These are phyloP conservation scores for Fusarium xyrophilum DNA, from an alignment of 2,329 filamentous ascomycete species.

Conservation along the genomic window DNA sequence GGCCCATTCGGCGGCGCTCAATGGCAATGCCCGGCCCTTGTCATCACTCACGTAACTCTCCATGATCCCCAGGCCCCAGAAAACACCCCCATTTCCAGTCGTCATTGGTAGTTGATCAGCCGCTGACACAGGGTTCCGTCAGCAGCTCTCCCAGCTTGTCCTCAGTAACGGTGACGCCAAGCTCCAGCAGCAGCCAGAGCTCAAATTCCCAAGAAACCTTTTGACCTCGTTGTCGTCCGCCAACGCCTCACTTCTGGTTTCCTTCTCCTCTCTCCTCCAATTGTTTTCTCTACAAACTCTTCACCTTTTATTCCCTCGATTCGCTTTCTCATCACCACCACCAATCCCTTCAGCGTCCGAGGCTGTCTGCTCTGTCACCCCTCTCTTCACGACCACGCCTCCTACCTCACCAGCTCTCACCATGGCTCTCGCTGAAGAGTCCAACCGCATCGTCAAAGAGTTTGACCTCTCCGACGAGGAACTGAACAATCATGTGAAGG, in stretches of 20 bases:
- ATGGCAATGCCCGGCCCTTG: slow-evolving; percentile 1
- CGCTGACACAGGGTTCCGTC: slow-evolving; percentile 43
- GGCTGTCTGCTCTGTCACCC: slow-evolving; percentile 62
- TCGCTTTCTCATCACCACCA: slow-evolving; percentile 37
- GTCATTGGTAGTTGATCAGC: slow-evolving; percentile 39
- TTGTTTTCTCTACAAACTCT: slow-evolving; percentile 24
- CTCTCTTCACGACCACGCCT: slow-evolving; percentile 60
- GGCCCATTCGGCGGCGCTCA: slow-evolving; percentile 26
- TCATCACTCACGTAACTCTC: slow-evolving; percentile 26
- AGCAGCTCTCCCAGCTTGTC: slow-evolving; percentile 60
- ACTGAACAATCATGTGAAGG: slow-evolving; percentile 79
- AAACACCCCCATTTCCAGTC: slow-evolving; percentile 14
- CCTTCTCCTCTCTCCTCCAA: slow-evolving; percentile 41
- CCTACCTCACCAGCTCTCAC: slow-evolving; percentile 63
- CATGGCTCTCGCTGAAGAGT: slow-evolving; percentile 73
- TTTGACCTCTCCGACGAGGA: slow-evolving; percentile 84
- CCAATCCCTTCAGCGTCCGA: slow-evolving; percentile 47
- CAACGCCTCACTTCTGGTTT: slow-evolving; percentile 30
- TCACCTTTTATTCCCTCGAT: slow-evolving; percentile 18
- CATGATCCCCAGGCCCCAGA: slow-evolving; percentile 28
- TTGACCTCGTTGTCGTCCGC: slow-evolving; percentile 41
- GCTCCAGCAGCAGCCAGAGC: slow-evolving; percentile 45
- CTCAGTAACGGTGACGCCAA: slow-evolving; percentile 55
- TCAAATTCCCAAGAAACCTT: slow-evolving; percentile 37
- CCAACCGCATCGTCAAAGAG: slow-evolving; percentile 78